Conservation (phyloP, 2,329 filamentous ascomycete species). For the Knoxdaviesia capensis region DNA sequence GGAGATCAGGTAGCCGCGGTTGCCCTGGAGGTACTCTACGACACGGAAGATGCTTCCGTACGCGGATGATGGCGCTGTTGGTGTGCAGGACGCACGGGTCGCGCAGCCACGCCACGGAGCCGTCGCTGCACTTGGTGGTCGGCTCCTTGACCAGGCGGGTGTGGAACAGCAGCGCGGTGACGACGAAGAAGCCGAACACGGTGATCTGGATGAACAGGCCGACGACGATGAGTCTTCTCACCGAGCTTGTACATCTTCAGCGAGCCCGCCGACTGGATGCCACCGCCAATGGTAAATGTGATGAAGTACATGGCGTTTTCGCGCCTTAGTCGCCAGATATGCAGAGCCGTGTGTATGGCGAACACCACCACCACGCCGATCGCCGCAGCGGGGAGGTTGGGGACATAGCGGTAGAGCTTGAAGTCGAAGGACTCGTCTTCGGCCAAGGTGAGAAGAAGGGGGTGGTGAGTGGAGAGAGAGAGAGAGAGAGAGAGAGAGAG, state of each 20-base stretch:
- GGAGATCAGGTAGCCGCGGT: slow-evolving; percentile 17
- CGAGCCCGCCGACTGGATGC: slow-evolving; percentile 9
- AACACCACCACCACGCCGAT: too few species aligned
- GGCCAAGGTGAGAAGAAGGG: too few species aligned
- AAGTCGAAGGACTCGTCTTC: too few species aligned
- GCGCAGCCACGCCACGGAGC: slow-evolving; percentile 10
- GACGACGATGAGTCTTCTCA: slow-evolving; percentile 24
- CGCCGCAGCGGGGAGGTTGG: too few species aligned
- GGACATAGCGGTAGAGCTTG: too few species aligned
- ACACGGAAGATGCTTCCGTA: slow-evolving; percentile 24
- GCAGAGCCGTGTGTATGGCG: too few species aligned
- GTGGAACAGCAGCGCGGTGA: slow-evolving; percentile 24
- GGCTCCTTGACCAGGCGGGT: slow-evolving; percentile 5
- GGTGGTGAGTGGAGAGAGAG: too few species aligned
- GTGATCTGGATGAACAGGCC: slow-evolving; percentile 33
- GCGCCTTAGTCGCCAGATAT: too few species aligned
- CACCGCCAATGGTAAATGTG: slow-evolving; percentile 23
- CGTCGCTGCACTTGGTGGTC: slow-evolving; percentile 6
- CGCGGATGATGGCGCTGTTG: slow-evolving; percentile 18
- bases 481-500: too few species aligned
- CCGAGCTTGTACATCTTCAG: slow-evolving; percentile 10
- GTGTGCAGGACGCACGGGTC: slow-evolving; percentile 13
- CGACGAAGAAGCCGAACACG: slow-evolving; percentile 30
- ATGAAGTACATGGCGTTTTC: slow-evolving; percentile 8
- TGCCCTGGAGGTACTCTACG: slow-evolving; percentile 24